A percentile compares a stretch with the other conserved stretches of the same genome.
Evolutionary conservation across 208 protist species (phyloP).

Genomic region (Leptomonas pyrrhocoris): DNA sequence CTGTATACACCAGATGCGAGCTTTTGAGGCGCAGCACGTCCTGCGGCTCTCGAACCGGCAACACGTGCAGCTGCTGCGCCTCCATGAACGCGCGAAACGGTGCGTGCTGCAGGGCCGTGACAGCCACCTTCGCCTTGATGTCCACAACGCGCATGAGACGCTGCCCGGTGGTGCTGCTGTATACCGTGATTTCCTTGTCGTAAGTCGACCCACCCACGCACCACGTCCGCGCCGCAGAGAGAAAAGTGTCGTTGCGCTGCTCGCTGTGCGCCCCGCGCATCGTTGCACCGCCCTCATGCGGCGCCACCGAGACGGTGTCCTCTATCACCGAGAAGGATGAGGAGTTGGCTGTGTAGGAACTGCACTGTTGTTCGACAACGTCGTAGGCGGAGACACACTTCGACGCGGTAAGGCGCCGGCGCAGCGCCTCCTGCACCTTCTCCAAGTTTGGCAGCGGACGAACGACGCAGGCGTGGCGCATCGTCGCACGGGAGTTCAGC

Average conservation of each 20-base stretch:
- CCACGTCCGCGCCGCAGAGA: slow-evolving; percentile 54
- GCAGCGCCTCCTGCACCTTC: slow-evolving; percentile 53
- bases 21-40: slow-evolving; percentile 70
- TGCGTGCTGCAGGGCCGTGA: slow-evolving; percentile 73
- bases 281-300: not conserved
- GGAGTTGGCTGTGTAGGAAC: not conserved
- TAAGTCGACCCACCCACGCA: slow-evolving; percentile 47
- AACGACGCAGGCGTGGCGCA: slow-evolving; percentile 66
- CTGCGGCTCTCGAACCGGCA: slow-evolving; percentile 62
- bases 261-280: slow-evolving; percentile 26
- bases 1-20: slow-evolving; percentile 65
- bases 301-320: slow-evolving; percentile 23
- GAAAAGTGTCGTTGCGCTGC: slow-evolving; percentile 30
- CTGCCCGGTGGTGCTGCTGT: slow-evolving; percentile 52
- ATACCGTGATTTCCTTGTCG: slow-evolving; percentile 61
- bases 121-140: slow-evolving; percentile 67
- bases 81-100: slow-evolving; percentile 84
- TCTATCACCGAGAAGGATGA: not conserved
- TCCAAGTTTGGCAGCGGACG: slow-evolving; percentile 60
- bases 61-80: slow-evolving; percentile 47
- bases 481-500: slow-evolving; percentile 47
- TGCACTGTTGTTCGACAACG: slow-evolving; percentile 28
- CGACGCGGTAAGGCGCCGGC: slow-evolving; percentile 26
- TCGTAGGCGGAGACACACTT: slow-evolving; percentile 29
- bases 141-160: slow-evolving; percentile 63